Base-by-base conservation (phyloP, 2,329 filamentous ascomycete genomes). In the Kalmusia sp. region DNA sequence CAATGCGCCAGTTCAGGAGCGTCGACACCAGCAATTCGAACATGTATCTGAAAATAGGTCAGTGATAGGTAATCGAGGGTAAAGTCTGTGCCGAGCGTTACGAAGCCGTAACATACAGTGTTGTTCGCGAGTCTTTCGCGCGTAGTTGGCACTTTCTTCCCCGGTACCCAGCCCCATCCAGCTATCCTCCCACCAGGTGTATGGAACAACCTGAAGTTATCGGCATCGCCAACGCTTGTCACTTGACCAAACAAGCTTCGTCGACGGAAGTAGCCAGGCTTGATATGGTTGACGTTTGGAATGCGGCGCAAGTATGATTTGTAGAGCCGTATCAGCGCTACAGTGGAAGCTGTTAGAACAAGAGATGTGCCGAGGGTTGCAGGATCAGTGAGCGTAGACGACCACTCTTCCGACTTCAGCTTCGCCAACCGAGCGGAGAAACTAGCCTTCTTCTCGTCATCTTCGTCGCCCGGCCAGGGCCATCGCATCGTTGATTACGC, bases 1-100 rank as follows among this genome's bases (percentile, higher is more conserved):
- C 97, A 99, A 75, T 99, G 95, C 7, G 93, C 88, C 51, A 90
- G 81, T 77, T 99, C 95, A 1, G 95, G 95, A 9, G 96, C 95
- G 74, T 99, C 95, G 49, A 99, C 80, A 44, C 95, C 95, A 14
- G 95, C 95, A 51, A 99, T 82, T 24, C 95, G 90, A 51, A 99
- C 84, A 46, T 93, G 87, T 62, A 99, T 91, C 89, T 96, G 67
- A 64, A 48, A 14, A 8, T 14, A n/a, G 3, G 33, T 47, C 8
- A 37, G 33, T n/a, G 17, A 11, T n/a, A 21, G 14, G 17, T 54
- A 48, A 21, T 19, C 6, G 49, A 67, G 35, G 67, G 61, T 48
- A 8, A 49, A 8, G 3, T 19, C 2, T 3, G n/a, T 28, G 17
- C 17, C n/a, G 33, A 24, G n/a, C 33, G 7, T 34, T 34, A 19